Base-by-base conservation (phyloP, 768 basidiomycete genomes). In the Boletus subcaerulescens region DNA sequence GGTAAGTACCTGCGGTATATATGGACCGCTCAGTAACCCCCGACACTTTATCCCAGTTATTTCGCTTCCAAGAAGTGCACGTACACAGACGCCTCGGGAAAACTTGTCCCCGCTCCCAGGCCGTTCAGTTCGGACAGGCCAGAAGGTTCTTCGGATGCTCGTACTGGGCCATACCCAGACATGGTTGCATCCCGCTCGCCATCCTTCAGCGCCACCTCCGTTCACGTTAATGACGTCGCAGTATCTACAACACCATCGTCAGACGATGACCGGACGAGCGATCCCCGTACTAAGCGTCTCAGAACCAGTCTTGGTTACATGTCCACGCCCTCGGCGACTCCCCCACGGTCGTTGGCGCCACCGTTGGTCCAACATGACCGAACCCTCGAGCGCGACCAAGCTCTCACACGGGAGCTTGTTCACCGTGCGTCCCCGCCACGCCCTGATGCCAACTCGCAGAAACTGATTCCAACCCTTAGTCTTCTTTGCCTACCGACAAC, bases 401-500 rank as follows among this genome's bases (percentile, higher is more conserved):
- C 77, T 26, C 78, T 87, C 54, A 87, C 83, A 24, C 81, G 86
- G 52, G 88, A 90, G 68, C 79, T 91, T 54, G 86, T 87, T 33
- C 87, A 88, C 66, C 74, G 88, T 87, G 68, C 66, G 86, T 74
- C 42, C 24, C 18, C 20, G 7, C 29, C 32, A 1, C 20, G 33
- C n/a, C 32, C 5, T 20, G 36, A 53, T 10, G 11, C 40, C 18
- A 29, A 15, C 20, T 22, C 29, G 22, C 42, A 48, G 22, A 35
- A 35, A 32, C 48, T 61, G 22, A 65, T 10, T 17, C 2, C 32
- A 45, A 52, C 46, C 35, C 40, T 39, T 62, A 91, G 89, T 91
- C 11, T 91, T 91, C 70, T 91, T 92, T 68, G 79, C 90, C 24
- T 87, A 88, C 67, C 86, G 86, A 60, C 87, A 91, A 64, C 90